A percentile compares a stretch with the other conserved stretches of the same genome.
phyloP scores from a whole-genome alignment of 148 eudicot species.

The Camellia lanceoleosa region DNA sequence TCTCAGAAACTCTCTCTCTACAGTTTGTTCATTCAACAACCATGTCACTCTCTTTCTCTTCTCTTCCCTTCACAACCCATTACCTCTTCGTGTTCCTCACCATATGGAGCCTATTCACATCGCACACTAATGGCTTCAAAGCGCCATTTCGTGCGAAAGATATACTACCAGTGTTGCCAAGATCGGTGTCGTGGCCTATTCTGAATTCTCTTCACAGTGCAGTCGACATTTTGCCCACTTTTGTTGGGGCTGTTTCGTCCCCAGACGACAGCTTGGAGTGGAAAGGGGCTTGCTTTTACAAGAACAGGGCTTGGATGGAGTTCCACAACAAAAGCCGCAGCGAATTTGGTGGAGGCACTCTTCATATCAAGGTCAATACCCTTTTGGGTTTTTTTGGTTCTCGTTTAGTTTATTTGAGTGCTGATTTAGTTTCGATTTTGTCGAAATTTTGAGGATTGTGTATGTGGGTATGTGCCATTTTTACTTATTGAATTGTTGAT shows the following conservation, averaged over 20 bases:
- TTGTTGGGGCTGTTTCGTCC: constrained; percentile 66
- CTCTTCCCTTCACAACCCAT: background rate
- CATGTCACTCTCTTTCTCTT: constrained; percentile 16
- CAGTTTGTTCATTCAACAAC: background rate
- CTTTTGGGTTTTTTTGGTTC: background rate
- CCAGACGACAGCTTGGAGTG: constrained; percentile 39
- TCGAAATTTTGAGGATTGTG: no score
- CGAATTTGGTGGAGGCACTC: constrained; percentile 96
- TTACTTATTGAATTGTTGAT: no score
- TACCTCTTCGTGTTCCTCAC: constrained; percentile 10
- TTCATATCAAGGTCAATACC: constrained; percentile 69
- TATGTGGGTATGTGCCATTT: no score
- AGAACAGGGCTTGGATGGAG: constrained; percentile 87
- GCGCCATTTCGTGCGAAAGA: constrained; percentile 53
- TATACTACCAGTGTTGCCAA: constrained; percentile 62
- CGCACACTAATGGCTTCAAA: constrained; percentile 27
- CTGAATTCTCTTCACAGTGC: constrained; percentile 50
- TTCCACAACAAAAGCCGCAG: constrained; percentile 64
- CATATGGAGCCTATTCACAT: constrained; percentile 10
- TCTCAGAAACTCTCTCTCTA: background rate
- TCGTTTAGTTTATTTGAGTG: background rate
- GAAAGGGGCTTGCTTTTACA: constrained; percentile 92
- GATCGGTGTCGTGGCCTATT: constrained; percentile 66
- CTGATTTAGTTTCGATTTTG: background rate
- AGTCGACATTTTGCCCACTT: constrained; percentile 72